Conservation (phyloP, 495 filamentous ascomycete genomes). For the Eremomyces bilateralis region DNA sequence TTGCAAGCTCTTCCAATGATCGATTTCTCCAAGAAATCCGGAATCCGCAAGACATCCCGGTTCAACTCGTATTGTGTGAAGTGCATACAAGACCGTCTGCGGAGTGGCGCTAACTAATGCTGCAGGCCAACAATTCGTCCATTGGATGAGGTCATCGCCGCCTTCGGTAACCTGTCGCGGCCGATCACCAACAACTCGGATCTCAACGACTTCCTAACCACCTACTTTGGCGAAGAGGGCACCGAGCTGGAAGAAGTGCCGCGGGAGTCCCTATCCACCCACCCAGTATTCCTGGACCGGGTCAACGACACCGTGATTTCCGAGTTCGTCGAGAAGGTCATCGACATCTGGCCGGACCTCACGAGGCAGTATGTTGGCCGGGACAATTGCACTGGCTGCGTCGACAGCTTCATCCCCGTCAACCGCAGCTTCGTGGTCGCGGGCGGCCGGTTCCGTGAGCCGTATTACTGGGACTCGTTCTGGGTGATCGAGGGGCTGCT, state of each 20-base stretch:
- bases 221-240: constrained; percentile 14
- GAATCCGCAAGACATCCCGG: too few relatives aligned
- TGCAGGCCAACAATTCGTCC: constrained; percentile 11
- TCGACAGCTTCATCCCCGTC: constrained; percentile 11
- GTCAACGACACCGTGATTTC: constrained; percentile 10
- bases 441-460: constrained; percentile 14
- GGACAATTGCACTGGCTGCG: constrained; percentile 12
- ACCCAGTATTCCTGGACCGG: constrained; percentile 10
- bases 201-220: constrained; percentile 9
- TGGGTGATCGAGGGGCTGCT: constrained; percentile 13
- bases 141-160: constrained; percentile 11
- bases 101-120: not conserved
- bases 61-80: too few relatives aligned
- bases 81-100: too few relatives aligned
- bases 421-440: constrained; percentile 15
- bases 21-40: too few relatives aligned
- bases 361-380: constrained; percentile 12
- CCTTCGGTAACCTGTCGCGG: constrained; percentile 9
- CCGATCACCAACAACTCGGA: constrained; percentile 13
- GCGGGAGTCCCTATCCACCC: constrained; percentile 6
- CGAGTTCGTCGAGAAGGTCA: constrained; percentile 11
- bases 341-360: constrained; percentile 15
- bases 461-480: constrained; percentile 17
- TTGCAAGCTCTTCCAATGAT: too few relatives aligned
- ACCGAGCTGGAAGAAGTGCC: constrained; percentile 10